phyloP scores from a whole-genome alignment of 192 early-diverging fungal genomes.

The Linnemannia zychae region DNA sequence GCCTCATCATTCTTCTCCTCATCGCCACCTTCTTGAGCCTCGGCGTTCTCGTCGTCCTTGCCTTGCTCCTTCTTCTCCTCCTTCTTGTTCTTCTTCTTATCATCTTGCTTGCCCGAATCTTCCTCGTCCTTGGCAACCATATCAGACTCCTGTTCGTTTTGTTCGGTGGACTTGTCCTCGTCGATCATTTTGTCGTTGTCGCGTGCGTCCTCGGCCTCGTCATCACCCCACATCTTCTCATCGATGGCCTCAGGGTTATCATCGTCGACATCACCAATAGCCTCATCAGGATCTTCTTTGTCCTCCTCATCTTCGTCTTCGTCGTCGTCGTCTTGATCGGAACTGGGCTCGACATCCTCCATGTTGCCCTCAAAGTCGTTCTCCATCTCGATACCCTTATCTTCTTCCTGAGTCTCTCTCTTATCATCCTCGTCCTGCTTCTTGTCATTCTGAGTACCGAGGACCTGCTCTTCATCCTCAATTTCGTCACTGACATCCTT shows the following conservation, averaged over 20 bases:
- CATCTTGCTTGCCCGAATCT: slow-evolving; percentile 60
- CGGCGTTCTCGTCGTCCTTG: slow-evolving; percentile 56
- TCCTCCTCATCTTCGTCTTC: slow-evolving; percentile 78
- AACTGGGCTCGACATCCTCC: slow-evolving; percentile 84
- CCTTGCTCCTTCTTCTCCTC: slow-evolving; percentile 58
- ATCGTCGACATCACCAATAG: slow-evolving; percentile 92
- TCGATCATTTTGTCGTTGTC: slow-evolving; percentile 80
- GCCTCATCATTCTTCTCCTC: slow-evolving; percentile 59
- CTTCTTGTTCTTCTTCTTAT: slow-evolving; percentile 65
- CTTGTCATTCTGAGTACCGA: slow-evolving; percentile 86
- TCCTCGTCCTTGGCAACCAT: slow-evolving; percentile 75
- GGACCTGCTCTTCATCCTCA: slow-evolving; percentile 96
- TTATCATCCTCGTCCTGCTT: slow-evolving; percentile 66
- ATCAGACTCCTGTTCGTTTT: slow-evolving; percentile 68
- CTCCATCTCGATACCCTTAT: slow-evolving; percentile 96
- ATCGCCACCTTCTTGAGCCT: slow-evolving; percentile 62
- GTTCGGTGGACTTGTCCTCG: slow-evolving; percentile 62
- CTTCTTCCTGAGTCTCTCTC: slow-evolving; percentile 81
- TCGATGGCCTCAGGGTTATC: slow-evolving; percentile 91
- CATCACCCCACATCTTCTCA: slow-evolving; percentile 98
- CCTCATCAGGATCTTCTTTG: slow-evolving; percentile 86
- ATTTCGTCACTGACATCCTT: slow-evolving; percentile 99
- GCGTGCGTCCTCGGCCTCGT: slow-evolving; percentile 68
- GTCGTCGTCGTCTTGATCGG: slow-evolving; percentile 70
- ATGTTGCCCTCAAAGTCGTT: slow-evolving; percentile 94